Evolutionary conservation across 164 flowering plant species (phyloP).

Genomic region (Houttuynia cordata): DNA sequence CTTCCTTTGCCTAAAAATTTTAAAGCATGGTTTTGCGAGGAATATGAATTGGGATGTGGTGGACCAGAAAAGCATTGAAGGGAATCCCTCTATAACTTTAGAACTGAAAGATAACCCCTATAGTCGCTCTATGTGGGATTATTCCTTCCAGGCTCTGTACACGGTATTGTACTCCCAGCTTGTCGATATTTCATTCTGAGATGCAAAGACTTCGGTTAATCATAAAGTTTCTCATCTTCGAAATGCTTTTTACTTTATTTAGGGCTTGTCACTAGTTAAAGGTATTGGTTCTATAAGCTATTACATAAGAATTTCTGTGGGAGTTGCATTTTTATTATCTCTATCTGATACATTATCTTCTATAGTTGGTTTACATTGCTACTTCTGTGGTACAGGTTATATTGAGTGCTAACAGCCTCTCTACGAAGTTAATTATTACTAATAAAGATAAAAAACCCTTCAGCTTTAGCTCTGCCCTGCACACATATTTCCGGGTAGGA

Average conservation of each 20-base stretch:
- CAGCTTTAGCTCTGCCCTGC: slow-evolving; percentile 77
- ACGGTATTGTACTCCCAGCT: slow-evolving; percentile 30
- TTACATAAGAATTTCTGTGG: too few relatives aligned
- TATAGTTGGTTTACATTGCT: too few relatives aligned
- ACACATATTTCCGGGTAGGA: slow-evolving; percentile 86
- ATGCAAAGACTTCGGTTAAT: too few relatives aligned
- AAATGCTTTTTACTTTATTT: too few relatives aligned
- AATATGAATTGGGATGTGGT: slow-evolving; percentile 76
- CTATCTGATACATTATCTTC: too few relatives aligned
- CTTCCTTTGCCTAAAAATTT: neutral
- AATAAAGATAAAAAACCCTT: slow-evolving; percentile 70
- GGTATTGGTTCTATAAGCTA: too few relatives aligned
- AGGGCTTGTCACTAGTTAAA: too few relatives aligned
- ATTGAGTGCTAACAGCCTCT: slow-evolving; percentile 51
- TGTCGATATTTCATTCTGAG: neutral
- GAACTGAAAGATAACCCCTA: slow-evolving; percentile 75
- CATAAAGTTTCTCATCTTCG: too few relatives aligned
- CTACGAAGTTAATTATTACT: slow-evolving; percentile 61
- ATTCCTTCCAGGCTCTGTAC: slow-evolving; percentile 61
- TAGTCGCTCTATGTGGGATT: slow-evolving; percentile 96
- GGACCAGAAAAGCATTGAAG: slow-evolving; percentile 58
- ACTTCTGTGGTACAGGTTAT: slow-evolving; percentile 40
- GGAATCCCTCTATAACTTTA: slow-evolving; percentile 59
- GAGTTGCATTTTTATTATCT: too few relatives aligned
- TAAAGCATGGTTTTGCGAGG: slow-evolving; percentile 95